Base-by-base conservation (phyloP, 2,329 filamentous ascomycete genomes). In the Colletotrichum noveboracense region DNA sequence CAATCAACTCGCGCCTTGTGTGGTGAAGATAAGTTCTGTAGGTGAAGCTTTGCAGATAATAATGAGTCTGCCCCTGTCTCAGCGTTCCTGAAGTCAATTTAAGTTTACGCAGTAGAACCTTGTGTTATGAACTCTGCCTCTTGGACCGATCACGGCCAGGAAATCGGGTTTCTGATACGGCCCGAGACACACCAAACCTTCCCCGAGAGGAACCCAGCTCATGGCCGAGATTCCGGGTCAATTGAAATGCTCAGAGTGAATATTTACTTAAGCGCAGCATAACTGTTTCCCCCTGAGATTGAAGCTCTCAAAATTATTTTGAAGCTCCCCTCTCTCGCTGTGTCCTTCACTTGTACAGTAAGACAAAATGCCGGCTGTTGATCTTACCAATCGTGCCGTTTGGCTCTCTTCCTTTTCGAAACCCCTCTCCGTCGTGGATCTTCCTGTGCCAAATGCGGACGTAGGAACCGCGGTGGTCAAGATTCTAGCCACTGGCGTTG, bases 401-500 rank as follows among this genome's bases (percentile, higher is more conserved):
- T 74, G 61, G 66, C 66, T 74, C 12, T 56, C 74, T 8, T 76
- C 74, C 14, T 74, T 66, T 52, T 48, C 28, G 28, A 48, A 74
- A 52, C 60, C 74, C 9, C 58, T 64, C 26, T 16, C 38, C 24
- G 14, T 74, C 13, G 38, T 70, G 32, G 28, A 67, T 34, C 69
- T 78, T 7, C 78, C 79, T 18, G 69, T 80, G 9, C 79, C 79
- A n/a, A 61, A 70, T 2, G 74, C 78, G 5, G 58, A 66, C 3
- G 70, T 55, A 7, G 80, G 80, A 32, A 77, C 79, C 28, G 72
- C 75, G 56, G 75, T 77, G 32, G 52, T 80, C 52, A 76, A 80
- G 56, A 70, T 79, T 48, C 74, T 84, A 18, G 73, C 77, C 34
- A 66, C 79, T 18, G 55, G 80, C 26, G 77, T 81, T 70, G 78